Evolutionary conservation across 164 flowering plant genomes (phyloP), one percentile per base, ranked within the genome.

Genomic region (Umbilicus rupestris): DNA sequence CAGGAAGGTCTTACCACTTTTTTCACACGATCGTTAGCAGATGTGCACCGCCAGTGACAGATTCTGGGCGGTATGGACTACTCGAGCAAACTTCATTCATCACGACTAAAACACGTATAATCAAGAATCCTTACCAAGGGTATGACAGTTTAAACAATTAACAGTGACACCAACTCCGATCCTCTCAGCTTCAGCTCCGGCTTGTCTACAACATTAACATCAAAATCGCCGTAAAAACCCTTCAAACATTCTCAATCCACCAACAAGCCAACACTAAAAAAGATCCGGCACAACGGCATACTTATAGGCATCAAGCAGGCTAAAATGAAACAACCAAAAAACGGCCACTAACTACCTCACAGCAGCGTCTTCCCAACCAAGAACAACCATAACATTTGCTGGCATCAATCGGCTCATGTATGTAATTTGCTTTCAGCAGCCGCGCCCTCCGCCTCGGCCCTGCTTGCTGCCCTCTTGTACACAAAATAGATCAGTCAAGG

Each of bases 11-110:
- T 75, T 79, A 92, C 98, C 89, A 92, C 96, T 90, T 90, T 90
- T 78, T 80, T 87, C 69, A 92, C 98, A 57, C 97, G 86, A 10
- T 90, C 96, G 67, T 90, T 92, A 70, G 98, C 98, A 76, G 97
- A 92, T 59, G 90, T 66, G 93, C 89, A 72, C 98, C 98, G 68
- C 97, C 96, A 39, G 33, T 72, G 44, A 94, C 97, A 73, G 84
- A 83, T 70, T 94, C 98, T 16, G 97, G 83, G 47, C 73, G 81
- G 76, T 94, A 94, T 1, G 98, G 97, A 76, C 96, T 90, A 78
- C 83, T 71, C 26, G 90, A 94, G 39, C 97, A 89, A 29, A 88
- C 98, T 73, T 91, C 93, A 66, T 92, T 83, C 98, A 90, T 86
- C 73, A 92, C 96, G 42, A 93, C 92, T 55, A 90, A 88, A 66